Evolutionary conservation across 345 rosid species (phyloP).

Genomic region (Melastoma malabathricum): DNA sequence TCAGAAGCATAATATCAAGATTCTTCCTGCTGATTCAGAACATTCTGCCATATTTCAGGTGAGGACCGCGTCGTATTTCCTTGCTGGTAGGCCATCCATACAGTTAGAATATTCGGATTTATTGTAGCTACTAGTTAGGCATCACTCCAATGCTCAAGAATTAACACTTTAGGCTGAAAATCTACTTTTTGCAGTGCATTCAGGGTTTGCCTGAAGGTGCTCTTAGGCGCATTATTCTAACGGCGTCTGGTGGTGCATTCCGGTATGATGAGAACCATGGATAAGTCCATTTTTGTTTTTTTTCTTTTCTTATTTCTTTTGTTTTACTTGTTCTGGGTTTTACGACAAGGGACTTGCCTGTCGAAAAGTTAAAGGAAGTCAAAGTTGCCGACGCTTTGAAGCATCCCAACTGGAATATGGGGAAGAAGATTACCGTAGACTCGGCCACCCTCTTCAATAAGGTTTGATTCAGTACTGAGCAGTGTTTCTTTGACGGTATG

Average conservation of each 20-base stretch:
- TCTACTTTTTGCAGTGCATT: constrained; percentile 55
- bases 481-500: neutral
- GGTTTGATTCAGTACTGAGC: constrained; percentile 23
- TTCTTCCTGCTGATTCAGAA: constrained; percentile 98
- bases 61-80: neutral
- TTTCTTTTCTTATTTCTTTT: no score
- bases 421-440: constrained; percentile 91
- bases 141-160: no score
- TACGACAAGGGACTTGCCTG: constrained; percentile 66
- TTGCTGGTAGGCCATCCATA: no score
- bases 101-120: no score
- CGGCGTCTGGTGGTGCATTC: constrained; percentile 98
- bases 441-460: constrained; percentile 96
- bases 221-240: constrained; percentile 68
- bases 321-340: constrained; percentile 2
- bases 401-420: constrained; percentile 97
- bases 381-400: constrained; percentile 94
- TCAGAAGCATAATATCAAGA: constrained; percentile 71
- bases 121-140: no score
- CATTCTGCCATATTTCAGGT: constrained; percentile 99
- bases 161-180: constrained; percentile 1
- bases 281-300: neutral
- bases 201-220: constrained; percentile 92
- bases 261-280: constrained; percentile 30
- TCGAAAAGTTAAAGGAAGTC: constrained; percentile 78